These are phyloP conservation scores for Tremellales sp. DNA, from an alignment of 1,284 basidiomycete genomes.

Conservation along the genomic window DNA sequence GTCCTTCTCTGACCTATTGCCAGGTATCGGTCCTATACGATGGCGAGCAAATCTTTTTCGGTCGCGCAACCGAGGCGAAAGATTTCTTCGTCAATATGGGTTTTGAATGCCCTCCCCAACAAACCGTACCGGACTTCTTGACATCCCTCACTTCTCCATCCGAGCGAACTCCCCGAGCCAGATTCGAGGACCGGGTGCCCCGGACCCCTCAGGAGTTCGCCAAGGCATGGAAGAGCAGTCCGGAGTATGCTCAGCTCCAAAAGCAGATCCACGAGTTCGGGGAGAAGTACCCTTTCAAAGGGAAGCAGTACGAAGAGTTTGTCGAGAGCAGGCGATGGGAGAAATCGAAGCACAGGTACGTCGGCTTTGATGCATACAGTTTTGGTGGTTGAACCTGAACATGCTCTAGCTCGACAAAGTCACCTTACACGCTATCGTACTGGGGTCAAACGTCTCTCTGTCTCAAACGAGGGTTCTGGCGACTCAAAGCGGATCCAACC, in stretches of 20 bases:
- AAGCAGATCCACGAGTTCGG: conserved; percentile 39
- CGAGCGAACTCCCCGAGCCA: conserved; percentile 55
- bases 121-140: conserved; percentile 55
- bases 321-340: conserved; percentile 36
- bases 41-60: conserved; percentile 75
- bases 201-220: conserved; percentile 59
- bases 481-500: conserved; percentile 37
- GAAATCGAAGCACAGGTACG: conserved; percentile 42
- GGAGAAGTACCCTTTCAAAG: conserved; percentile 35
- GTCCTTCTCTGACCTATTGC: too few relatives aligned
- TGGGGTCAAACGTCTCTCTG: conserved; percentile 39
- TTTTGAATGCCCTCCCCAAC: conserved; percentile 53
- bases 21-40: conserved; percentile 60
- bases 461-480: conserved; percentile 35
- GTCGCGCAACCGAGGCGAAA: conserved; percentile 64
- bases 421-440: conserved; percentile 44
- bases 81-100: conserved; percentile 71
- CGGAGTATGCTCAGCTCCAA: conserved; percentile 34
- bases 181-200: conserved; percentile 53
- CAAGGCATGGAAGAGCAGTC: conserved; percentile 28
- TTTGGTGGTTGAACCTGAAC: too few relatives aligned
- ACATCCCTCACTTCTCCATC: conserved; percentile 57
- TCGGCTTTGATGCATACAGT: neutral
- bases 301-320: conserved; percentile 39
- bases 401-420: conserved; percentile 18